phyloP scores from a whole-genome alignment of 441 rosid genomes.

The Isatis lusitanica region DNA sequence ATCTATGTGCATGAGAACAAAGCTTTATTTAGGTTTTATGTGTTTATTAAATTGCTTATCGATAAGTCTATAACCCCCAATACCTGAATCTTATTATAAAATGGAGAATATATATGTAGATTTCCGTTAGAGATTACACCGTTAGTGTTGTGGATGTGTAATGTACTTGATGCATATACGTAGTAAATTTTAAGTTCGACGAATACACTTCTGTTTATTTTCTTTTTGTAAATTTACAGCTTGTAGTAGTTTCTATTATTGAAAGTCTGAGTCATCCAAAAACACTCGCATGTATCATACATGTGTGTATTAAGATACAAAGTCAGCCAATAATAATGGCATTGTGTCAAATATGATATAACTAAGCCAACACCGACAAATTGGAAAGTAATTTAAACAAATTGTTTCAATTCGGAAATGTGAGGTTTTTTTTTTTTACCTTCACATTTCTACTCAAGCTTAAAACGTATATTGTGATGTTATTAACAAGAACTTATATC shows the following conservation, averaged over 20 bases:
- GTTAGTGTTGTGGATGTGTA: neutral
- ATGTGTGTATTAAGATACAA: neutral
- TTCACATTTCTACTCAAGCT: conserved; percentile 17
- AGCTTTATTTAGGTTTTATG: too few species aligned
- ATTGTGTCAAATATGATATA: neutral
- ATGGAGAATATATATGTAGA: neutral
- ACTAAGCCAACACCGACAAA: neutral
- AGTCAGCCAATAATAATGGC: neutral
- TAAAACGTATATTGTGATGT: neutral
- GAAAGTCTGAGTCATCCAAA: neutral
- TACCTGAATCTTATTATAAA: neutral
- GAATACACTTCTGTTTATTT: neutral
- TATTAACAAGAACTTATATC: conserved; percentile 17
- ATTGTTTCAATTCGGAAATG: neutral
- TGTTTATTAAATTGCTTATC: too few species aligned
- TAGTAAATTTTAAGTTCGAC: neutral
- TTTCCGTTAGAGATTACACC: neutral
- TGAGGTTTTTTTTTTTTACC: neutral
- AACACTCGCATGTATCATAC: neutral
- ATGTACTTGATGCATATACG: neutral
- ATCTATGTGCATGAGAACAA: too few species aligned
- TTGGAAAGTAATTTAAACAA: neutral
- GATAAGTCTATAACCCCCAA: too few species aligned
- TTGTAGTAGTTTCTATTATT: neutral
- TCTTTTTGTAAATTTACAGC: neutral